These are phyloP conservation scores for Citrus inodora DNA, from an alignment of 345 rosid species.

Conservation along the genomic window DNA sequence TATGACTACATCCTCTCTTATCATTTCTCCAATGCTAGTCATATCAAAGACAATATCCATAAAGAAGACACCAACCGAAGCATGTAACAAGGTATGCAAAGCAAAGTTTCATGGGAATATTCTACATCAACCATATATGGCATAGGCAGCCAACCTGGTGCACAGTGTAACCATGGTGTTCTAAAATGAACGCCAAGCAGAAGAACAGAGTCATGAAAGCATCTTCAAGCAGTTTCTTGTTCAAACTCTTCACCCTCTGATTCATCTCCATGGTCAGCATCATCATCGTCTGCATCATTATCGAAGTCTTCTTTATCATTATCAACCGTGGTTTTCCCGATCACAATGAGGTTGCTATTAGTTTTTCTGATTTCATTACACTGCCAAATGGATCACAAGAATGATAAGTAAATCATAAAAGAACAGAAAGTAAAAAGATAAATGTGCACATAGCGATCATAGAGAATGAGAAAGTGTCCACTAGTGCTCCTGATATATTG, in stretches of 20 bases:
- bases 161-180: neutral
- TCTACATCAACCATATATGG: neutral
- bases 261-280: constrained; percentile 87
- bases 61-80: neutral
- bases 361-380: constrained; percentile 71
- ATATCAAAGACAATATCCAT: neutral
- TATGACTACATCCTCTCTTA: neutral
- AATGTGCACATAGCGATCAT: neutral
- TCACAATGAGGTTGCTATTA: constrained; percentile 53
- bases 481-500: neutral
- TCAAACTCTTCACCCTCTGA: constrained; percentile 95
- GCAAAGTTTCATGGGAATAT: neutral
- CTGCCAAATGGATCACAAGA: constrained; percentile 38
- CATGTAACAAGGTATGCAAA: neutral
- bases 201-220: too few species aligned
- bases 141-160: neutral
- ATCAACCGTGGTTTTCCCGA: constrained; percentile 63
- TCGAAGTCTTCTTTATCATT: constrained; percentile 82
- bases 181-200: neutral
- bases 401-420: neutral
- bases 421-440: neutral
- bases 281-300: constrained; percentile 80
- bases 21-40: neutral
- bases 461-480: neutral
- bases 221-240: constrained; percentile 75